Base-by-base conservation (phyloP, 2,329 filamentous ascomycete species). In the Fusarium foetens region DNA sequence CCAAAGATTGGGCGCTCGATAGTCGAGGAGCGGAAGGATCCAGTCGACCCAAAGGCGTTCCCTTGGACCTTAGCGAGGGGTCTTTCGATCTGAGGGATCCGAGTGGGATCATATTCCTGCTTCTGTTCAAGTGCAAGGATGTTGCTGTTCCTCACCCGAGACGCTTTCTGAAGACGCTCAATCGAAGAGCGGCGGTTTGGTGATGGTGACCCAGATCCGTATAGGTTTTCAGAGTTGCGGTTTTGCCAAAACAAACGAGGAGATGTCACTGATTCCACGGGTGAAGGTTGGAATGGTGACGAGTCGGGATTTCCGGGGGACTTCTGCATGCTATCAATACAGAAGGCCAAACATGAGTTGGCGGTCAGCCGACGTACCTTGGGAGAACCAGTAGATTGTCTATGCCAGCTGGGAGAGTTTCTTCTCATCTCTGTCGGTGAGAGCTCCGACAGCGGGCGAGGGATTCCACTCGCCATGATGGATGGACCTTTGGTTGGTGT, bases 141-240 rank as follows among this genome's bases (percentile, higher is more conserved):
- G 84, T 92, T 97, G 88, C 95, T 98, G 85, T 97, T 98, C 87
- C 95, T 97, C 78, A 99, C 96, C 68, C 96, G 93, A 61, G 95
- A 97, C 36, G 94, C 95, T 80, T 92, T 94, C 84, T 98, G 97
- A 66, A 99, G 88, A 79, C 95, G 95, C 87, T 99, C 96, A 75
- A 99, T 95, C 23, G 95, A 98, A 49, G 94, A 93, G 79, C 95
- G 92, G 78, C 94, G 93, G 64, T 90, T 91, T 27, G 93, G 91
- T 49, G 92, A 92, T 12, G 91, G 89, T 16, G 92, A 90, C 46
- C 88, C 86, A 35, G 84, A 86, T 64, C 86, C 86, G 69, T 90
- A 90, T 63, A 87, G 53, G 66, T 97, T 97, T 83, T 98, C 95
- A 72, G 89, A 77, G 90, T 93, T 84, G 84, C 92, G 81, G 86